Evolutionary conservation across 2,329 filamentous ascomycete species (phyloP), one percentile per base, ranked within the genome.

Genomic region (Cordyceps javanica): DNA sequence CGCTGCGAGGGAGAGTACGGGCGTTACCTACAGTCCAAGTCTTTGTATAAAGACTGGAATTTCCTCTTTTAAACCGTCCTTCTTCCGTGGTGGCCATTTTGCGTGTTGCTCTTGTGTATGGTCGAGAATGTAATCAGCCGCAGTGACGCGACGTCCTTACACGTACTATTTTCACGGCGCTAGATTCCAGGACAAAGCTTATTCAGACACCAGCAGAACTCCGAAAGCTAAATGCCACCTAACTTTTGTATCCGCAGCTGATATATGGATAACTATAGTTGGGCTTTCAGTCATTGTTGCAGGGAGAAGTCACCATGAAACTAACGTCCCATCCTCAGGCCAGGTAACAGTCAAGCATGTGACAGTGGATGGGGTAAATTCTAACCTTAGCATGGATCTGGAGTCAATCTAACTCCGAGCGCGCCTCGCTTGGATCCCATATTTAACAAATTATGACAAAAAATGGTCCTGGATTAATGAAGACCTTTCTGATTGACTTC

Each of bases 1-100:
- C 19, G 21, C 13, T 23, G 30, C 6, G 30, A 53, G 56, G 42
- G 58, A 57, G 32, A 32, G 57, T 34, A 23, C 41, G 36, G 10
- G 25, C 8, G 42, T 14, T 45, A 72, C 80, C 68, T 71, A 85
- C 82, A 63, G 79, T 77, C 80, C 80, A 84, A 16, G 80, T 81
- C 69, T 82, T 84, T 60, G 78, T 79, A 70, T 81, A 81, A 26
- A 84, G 75, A 67, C 68, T 75, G 48, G 68, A 67, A 57, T 72
- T 73, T 42, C 72, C 75, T 36, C 77, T 64, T 30, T 74, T 66
- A 60, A 83, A 80, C 7, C 73, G 76, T 53, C 80, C 79, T 64
- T 85, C 81, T n/a, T 69, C 68, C 60, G 74, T 71, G 26, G 67
- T 72, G n/a, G 69, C 60, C 73, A 76, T 76, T 60, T 28, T 60